phyloP scores from a whole-genome alignment of 768 basidiomycete genomes.

The Mycena albidolilacea region DNA sequence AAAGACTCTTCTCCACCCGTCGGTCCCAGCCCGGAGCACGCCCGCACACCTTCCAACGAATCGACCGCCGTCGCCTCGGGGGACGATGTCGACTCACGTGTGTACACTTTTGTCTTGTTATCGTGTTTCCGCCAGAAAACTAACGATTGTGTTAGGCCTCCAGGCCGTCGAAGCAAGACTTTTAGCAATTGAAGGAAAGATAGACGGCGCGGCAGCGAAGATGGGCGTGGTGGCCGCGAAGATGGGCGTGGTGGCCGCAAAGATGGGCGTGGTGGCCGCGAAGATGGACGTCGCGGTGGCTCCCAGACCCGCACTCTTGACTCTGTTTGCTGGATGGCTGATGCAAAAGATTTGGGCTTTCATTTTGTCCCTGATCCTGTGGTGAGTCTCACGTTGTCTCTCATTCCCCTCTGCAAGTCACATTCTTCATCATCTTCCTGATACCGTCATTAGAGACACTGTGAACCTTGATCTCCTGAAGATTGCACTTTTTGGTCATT shows the following conservation, averaged over 20 bases:
- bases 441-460: constrained; percentile 18
- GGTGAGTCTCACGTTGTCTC: constrained; percentile 15
- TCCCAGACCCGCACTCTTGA: constrained; percentile 14
- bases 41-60: constrained; percentile 4
- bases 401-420: constrained; percentile 20
- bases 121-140: constrained; percentile 18
- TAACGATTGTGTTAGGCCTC: constrained; percentile 20
- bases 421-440: constrained; percentile 14
- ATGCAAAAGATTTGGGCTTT: constrained; percentile 4
- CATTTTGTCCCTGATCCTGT: constrained; percentile 7
- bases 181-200: background rate
- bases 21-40: constrained; percentile 5
- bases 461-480: constrained; percentile 11
- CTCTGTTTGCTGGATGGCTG: constrained; percentile 4
- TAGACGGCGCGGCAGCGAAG: too few species aligned
- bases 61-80: constrained; percentile 6
- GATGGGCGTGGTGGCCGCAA: too few species aligned
- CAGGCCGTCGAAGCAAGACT: constrained; percentile 12
- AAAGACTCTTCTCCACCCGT: too few species aligned
- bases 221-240: too few species aligned
- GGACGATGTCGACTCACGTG: constrained; percentile 6
- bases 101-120: constrained; percentile 16
- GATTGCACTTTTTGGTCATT: constrained; percentile 13
- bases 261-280: too few species aligned
- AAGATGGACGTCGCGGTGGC: constrained; percentile 9